Evolutionary conservation across 768 basidiomycete genomes (phyloP).

Genomic region (Lentinula lateritia): DNA sequence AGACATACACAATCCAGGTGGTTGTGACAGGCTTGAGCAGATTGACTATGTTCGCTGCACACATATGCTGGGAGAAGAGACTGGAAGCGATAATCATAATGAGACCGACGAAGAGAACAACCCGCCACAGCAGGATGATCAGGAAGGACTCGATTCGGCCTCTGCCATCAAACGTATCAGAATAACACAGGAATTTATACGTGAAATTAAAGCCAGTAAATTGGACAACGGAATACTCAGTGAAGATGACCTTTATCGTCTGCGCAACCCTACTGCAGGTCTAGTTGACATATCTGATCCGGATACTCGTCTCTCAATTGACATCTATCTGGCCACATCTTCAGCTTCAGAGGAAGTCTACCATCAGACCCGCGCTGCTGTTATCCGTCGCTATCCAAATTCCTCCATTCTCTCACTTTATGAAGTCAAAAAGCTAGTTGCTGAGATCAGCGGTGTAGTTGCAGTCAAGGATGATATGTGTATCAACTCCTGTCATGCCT

Average conservation of each 20-base stretch:
- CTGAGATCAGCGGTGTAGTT: conserved; percentile 27
- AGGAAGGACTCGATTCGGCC: too few species aligned
- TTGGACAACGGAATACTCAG: conserved; percentile 20
- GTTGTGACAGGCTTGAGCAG: too few species aligned
- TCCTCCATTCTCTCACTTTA: conserved; percentile 23
- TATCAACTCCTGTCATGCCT: conserved; percentile 32
- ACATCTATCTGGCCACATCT: conserved; percentile 22
- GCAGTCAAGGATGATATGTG: conserved; percentile 36
- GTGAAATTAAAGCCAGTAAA: conserved; percentile 17
- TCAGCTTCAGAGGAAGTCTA: conserved; percentile 27
- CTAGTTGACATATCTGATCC: conserved; percentile 15
- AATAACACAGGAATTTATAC: conserved; percentile 16
- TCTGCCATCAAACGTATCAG: conserved; percentile 13
- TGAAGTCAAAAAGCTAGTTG: conserved; percentile 19
- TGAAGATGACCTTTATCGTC: conserved; percentile 11
- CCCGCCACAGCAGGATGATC: too few species aligned
- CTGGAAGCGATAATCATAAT: too few species aligned
- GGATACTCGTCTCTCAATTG: conserved; percentile 24
- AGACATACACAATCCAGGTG: too few species aligned
- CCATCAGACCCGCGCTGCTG: conserved; percentile 14
- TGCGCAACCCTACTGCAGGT: conserved; percentile 20
- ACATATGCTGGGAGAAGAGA: too few species aligned
- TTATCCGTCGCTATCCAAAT: conserved; percentile 20
- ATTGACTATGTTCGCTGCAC: too few species aligned
- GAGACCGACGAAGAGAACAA: too few species aligned